These are phyloP conservation scores for Taphrina communis DNA, from an alignment of 1,139 yeast genomes.

Conservation along the genomic window DNA sequence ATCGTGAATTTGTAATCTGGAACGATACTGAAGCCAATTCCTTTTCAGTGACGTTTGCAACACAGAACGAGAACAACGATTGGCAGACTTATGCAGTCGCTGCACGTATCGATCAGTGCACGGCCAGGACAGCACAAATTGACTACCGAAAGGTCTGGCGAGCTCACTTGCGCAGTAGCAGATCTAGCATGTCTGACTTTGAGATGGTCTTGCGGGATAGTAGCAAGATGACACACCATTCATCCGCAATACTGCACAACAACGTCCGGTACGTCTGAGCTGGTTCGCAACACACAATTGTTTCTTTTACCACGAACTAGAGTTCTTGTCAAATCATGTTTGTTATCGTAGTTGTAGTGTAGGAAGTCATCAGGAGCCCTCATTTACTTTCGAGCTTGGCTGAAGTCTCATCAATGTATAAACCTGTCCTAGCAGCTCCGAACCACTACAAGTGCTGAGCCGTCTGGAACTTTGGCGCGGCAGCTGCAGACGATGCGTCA, in stretches of 20 bases:
- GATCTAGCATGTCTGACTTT: not conserved
- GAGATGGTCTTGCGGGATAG: not conserved
- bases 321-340: no score
- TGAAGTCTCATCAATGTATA: no score
- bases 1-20: not conserved
- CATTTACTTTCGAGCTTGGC: no score
- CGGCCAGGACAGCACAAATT: not conserved
- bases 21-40: not conserved
- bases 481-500: no score
- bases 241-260: not conserved
- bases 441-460: no score
- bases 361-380: no score
- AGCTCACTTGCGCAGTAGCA: not conserved
- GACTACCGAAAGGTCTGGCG: not conserved
- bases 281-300: not conserved
- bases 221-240: not conserved
- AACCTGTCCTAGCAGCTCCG: no score
- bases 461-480: no score
- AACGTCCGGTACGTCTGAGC: not conserved
- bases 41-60: not conserved
- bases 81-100: not conserved
- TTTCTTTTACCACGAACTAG: no score
- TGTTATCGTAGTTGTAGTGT: not conserved
- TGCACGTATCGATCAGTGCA: not conserved
- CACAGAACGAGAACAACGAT: not conserved